Conservation (phyloP, 306 rosid species). For the Cucurbita maxima region DNA sequence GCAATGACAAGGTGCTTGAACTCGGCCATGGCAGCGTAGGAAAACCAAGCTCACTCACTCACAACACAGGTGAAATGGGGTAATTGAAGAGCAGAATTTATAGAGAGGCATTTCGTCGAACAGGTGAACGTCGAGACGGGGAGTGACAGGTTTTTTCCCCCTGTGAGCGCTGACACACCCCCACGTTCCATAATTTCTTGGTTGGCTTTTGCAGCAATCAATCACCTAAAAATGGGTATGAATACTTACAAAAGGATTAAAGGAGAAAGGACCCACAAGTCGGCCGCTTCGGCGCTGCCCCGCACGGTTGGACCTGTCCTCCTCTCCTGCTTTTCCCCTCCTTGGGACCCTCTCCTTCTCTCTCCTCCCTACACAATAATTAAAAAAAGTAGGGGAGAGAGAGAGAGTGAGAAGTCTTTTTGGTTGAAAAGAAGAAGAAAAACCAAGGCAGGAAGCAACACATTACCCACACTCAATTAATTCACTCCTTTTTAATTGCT, state of each 20-base stretch:
- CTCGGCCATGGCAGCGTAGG: conserved; percentile 34
- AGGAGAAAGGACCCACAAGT: conserved; percentile 26
- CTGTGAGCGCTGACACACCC: conserved; percentile 16
- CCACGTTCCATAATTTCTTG: conserved; percentile 23
- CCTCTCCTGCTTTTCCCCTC: background rate
- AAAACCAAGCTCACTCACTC: background rate
- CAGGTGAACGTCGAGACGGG: conserved; percentile 14
- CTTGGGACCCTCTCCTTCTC: background rate
- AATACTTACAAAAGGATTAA: background rate
- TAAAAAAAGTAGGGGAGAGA: too few relatives aligned
- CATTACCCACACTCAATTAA: background rate
- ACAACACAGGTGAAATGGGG: background rate
- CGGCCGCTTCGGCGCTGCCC: conserved; percentile 12
- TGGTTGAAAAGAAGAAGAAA: background rate
- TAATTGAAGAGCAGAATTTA: background rate
- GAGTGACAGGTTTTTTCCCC: conserved; percentile 14
- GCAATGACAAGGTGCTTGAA: conserved; percentile 77
- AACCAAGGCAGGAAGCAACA: background rate
- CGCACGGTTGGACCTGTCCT: conserved; percentile 7
- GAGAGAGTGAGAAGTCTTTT: too few relatives aligned
- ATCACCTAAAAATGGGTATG: conserved; percentile 7
- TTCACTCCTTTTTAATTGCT: background rate
- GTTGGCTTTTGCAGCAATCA: conserved; percentile 15
- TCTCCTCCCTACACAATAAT: background rate
- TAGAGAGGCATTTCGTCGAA: background rate